phyloP scores from a whole-genome alignment of 805 yeast species.

The Lipomyces mesembrius region DNA sequence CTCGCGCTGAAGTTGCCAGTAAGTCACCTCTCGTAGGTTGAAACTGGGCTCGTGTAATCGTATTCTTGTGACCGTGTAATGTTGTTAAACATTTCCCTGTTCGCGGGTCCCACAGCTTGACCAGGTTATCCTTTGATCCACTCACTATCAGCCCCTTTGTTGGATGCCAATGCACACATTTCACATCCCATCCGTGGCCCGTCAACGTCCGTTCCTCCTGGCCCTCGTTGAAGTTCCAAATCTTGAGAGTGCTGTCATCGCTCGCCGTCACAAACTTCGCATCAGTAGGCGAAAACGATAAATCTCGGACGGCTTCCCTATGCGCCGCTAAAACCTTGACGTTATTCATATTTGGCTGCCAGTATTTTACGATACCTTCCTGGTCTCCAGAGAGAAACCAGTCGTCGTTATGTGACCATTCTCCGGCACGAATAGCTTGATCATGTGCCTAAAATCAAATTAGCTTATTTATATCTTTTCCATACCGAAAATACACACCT shows the following conservation, averaged over 20 bases:
- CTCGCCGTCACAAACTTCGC: slow-evolving; percentile 90
- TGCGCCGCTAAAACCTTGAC: slow-evolving; percentile 81
- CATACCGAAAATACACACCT: slow-evolving; percentile 43
- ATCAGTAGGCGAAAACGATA: slow-evolving; percentile 89
- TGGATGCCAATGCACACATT: slow-evolving; percentile 97
- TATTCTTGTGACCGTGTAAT: slow-evolving; percentile 89
- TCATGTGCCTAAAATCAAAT: slow-evolving; percentile 70
- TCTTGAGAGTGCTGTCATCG: slow-evolving; percentile 86
- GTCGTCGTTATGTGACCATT: slow-evolving; percentile 87
- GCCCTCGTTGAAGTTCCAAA: slow-evolving; percentile 93
- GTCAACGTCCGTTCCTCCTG: slow-evolving; percentile 75
- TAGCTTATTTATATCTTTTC: background rate
- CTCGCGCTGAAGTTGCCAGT: slow-evolving; percentile 86
- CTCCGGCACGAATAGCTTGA: slow-evolving; percentile 75
- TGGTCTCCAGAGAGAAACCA: slow-evolving; percentile 96
- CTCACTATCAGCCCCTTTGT: slow-evolving; percentile 80
- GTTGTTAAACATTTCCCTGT: slow-evolving; percentile 73
- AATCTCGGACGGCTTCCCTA: slow-evolving; percentile 80
- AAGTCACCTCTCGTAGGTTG: slow-evolving; percentile 81
- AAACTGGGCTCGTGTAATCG: slow-evolving; percentile 82
- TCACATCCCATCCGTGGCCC: slow-evolving; percentile 99
- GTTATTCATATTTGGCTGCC: slow-evolving; percentile 98
- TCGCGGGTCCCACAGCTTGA: slow-evolving; percentile 97
- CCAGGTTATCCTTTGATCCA: slow-evolving; percentile 93
- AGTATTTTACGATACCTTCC: slow-evolving; percentile 86